Percentiles rank a stretch among this genome's conserved stretches.
Conservation (phyloP, 2,329 filamentous ascomycete genomes). For the Thielaviopsis punctulata region DNA sequence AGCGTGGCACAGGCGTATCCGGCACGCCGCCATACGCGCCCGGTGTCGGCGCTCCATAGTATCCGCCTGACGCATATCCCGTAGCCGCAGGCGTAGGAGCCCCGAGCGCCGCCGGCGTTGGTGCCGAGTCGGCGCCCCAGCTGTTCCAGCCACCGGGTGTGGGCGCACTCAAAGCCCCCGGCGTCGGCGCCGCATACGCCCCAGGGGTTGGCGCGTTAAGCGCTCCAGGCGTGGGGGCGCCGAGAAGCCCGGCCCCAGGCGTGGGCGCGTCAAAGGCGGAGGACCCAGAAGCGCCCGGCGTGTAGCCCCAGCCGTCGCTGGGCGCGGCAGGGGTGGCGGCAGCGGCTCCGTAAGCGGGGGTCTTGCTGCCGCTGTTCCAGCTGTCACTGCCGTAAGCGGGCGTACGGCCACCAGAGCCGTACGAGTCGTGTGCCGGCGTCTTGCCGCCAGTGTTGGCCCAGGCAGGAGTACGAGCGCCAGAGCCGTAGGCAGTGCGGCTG, state of each 20-base stretch:
- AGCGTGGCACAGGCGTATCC: constrained; percentile 42
- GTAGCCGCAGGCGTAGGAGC: constrained; percentile 55
- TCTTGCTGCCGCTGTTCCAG: constrained; percentile 56
- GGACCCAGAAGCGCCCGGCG: constrained; percentile 29
- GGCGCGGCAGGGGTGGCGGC: constrained; percentile 42
- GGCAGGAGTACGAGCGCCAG: constrained; percentile 52
- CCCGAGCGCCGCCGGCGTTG: constrained; percentile 43
- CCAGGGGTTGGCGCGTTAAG: constrained; percentile 57
- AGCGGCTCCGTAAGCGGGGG: constrained; percentile 51
- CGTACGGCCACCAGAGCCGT: constrained; percentile 50
- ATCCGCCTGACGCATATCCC: constrained; percentile 28
- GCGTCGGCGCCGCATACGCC: constrained; percentile 47
- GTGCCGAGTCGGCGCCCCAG: constrained; percentile 45
- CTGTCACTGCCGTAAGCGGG: constrained; percentile 45
- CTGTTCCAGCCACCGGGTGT: constrained; percentile 50
- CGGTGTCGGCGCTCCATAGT: constrained; percentile 47
- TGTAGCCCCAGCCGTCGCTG: constrained; percentile 43
- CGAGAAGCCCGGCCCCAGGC: constrained; percentile 36
- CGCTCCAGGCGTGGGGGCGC: constrained; percentile 44
- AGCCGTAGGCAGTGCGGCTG: constrained; percentile 61
- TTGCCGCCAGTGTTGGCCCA: constrained; percentile 52
- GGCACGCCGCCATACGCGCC: constrained; percentile 39
- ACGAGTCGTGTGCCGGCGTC: constrained; percentile 48
- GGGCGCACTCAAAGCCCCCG: constrained; percentile 43
- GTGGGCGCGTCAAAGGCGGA: constrained; percentile 54